Percentiles rank a stretch among this genome's conserved stretches.
phyloP scores from a whole-genome alignment of 2,329 filamentous ascomycete species.

The Neurospora sp. region DNA sequence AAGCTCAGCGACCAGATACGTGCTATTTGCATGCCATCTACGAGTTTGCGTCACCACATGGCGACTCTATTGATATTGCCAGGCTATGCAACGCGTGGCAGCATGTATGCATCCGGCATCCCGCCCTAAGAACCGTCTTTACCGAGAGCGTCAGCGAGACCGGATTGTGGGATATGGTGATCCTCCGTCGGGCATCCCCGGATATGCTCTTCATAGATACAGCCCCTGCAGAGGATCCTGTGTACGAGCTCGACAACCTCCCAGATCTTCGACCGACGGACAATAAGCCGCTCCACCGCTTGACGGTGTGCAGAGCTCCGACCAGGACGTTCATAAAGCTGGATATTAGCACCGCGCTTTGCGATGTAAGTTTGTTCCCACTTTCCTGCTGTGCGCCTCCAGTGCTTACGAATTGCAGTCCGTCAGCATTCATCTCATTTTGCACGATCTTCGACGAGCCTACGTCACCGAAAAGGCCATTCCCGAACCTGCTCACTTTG shows the following conservation, averaged over 20 bases:
- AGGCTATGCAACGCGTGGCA: slow-evolving; percentile 41
- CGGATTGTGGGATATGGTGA: slow-evolving; percentile 39
- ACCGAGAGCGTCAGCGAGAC: slow-evolving; percentile 38
- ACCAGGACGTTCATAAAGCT: slow-evolving; percentile 37
- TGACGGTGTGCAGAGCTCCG: slow-evolving; percentile 37
- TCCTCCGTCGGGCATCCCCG: slow-evolving; percentile 37
- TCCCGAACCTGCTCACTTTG: slow-evolving; percentile 23
- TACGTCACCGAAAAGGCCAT: slow-evolving; percentile 31
- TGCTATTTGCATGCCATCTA: slow-evolving; percentile 38
- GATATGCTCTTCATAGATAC: slow-evolving; percentile 45
- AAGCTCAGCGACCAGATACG: slow-evolving; percentile 29
- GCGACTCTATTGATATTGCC: slow-evolving; percentile 29
- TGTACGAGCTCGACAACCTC: slow-evolving; percentile 30
- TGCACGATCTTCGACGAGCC: slow-evolving; percentile 34
- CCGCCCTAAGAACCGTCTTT: slow-evolving; percentile 40
- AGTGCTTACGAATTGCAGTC: slow-evolving; percentile 15
- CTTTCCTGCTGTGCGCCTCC: background rate
- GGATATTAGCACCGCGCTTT: slow-evolving; percentile 41
- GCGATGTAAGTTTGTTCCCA: slow-evolving; percentile 27
- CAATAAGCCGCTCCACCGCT: slow-evolving; percentile 36
- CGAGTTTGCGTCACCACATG: slow-evolving; percentile 31
- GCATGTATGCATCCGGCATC: slow-evolving; percentile 34
- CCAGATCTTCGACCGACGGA: slow-evolving; percentile 28
- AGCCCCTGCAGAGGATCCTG: slow-evolving; percentile 26
- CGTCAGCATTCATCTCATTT: slow-evolving; percentile 34